These are phyloP conservation scores for Penicillium sp. DNA, from an alignment of 2,329 filamentous ascomycete genomes.

Conservation along the genomic window DNA sequence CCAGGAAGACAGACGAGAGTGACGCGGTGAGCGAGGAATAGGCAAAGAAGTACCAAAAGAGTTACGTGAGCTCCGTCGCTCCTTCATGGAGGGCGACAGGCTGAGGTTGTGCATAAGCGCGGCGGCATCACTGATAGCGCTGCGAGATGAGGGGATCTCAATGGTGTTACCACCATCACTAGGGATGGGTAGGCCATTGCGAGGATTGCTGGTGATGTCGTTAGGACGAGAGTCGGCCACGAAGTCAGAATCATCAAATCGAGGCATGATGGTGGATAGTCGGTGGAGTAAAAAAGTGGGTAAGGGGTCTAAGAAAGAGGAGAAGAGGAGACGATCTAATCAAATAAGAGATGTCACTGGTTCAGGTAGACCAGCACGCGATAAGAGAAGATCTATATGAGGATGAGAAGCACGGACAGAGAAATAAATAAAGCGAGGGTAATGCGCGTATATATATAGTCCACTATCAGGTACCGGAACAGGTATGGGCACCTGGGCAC, in stretches of 20 bases:
- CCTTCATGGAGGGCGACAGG: slow-evolving; percentile 65
- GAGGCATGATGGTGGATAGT: slow-evolving; percentile 54
- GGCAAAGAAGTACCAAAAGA: slow-evolving; percentile 73
- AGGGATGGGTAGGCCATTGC: slow-evolving; percentile 15
- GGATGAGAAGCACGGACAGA: not conserved
- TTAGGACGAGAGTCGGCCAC: slow-evolving; percentile 29
- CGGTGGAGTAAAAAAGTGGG: slow-evolving; percentile 3
- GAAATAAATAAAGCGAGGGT: not conserved
- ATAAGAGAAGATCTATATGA: slow-evolving; percentile 2
- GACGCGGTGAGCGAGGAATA: slow-evolving; percentile 69
- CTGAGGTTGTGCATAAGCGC: slow-evolving; percentile 74
- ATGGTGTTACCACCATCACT: slow-evolving; percentile 54
- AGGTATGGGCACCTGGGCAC: slow-evolving; percentile 1
- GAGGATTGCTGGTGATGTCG: not conserved
- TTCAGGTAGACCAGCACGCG: not conserved
- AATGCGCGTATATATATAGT: slow-evolving; percentile 21
- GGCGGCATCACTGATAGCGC: slow-evolving; percentile 66
- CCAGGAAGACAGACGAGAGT: slow-evolving; percentile 66
- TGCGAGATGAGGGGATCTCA: slow-evolving; percentile 69
- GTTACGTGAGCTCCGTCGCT: slow-evolving; percentile 70
- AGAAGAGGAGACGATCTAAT: slow-evolving; percentile 12
- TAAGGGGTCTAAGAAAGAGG: slow-evolving; percentile 3
- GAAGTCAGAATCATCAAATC: slow-evolving; percentile 60
- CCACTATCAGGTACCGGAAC: slow-evolving; percentile 1
- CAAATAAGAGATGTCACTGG: slow-evolving; percentile 10